These are phyloP conservation scores for Ballota nigra DNA, from an alignment of 257 asterid species.

Conservation along the genomic window DNA sequence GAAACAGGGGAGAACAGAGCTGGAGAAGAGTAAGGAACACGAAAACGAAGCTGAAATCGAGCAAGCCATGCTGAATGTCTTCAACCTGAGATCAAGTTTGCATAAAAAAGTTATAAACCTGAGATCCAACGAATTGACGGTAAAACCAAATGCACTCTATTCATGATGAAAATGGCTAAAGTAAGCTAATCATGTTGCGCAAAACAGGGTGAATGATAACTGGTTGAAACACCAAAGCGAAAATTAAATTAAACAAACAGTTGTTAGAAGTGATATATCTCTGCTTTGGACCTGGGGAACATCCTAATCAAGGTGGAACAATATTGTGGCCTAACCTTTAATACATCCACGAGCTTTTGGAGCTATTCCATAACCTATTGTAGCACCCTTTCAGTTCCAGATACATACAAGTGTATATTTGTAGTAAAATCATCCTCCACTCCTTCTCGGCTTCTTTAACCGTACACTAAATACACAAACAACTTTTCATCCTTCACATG, in stretches of 20 bases:
- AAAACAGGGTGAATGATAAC: too few species aligned
- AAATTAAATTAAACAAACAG: too few species aligned
- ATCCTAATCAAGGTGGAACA: neutral
- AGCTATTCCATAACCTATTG: conserved; percentile 91
- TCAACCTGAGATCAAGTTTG: conserved; percentile 58
- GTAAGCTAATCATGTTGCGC: neutral
- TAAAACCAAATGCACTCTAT: conserved; percentile 1
- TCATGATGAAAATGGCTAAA: neutral
- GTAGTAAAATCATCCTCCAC: too few species aligned
- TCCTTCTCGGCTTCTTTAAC: too few species aligned
- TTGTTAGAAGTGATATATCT: neutral
- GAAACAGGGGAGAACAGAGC: too few species aligned
- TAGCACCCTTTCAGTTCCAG: conserved; percentile 80
- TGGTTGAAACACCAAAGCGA: too few species aligned
- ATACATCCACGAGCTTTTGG: conserved; percentile 83
- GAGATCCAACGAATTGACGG: neutral
- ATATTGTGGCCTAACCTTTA: conserved; percentile 59
- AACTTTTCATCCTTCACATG: too few species aligned
- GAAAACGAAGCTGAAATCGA: too few species aligned
- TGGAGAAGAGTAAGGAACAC: too few species aligned
- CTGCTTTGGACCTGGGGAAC: neutral
- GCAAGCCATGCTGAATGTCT: too few species aligned
- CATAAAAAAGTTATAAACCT: conserved; percentile 12
- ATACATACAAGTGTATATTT: too few species aligned
- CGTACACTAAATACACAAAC: too few species aligned